Evolutionary conservation across 208 protist genomes (phyloP).

Genomic region (Trypanosoma grayi): DNA sequence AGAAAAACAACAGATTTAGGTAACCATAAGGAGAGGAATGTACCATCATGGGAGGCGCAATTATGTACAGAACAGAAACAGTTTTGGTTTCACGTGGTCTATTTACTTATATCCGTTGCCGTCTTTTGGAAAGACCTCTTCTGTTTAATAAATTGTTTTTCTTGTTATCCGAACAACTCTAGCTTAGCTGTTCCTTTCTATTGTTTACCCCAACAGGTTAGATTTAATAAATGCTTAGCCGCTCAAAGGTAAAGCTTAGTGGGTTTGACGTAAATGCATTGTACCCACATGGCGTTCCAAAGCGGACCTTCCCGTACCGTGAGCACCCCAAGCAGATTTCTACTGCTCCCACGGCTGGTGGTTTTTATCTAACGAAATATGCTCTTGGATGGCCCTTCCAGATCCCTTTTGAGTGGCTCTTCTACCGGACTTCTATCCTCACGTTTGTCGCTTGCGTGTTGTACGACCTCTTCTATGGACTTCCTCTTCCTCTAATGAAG

Average conservation of each 20-base stretch:
- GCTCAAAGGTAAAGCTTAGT: constrained; percentile 43
- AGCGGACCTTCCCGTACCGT: constrained; percentile 84
- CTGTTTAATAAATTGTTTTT: too few species aligned
- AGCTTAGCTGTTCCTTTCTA: too few species aligned
- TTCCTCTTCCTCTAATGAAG: constrained; percentile 84
- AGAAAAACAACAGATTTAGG: constrained; percentile 5
- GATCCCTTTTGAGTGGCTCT: constrained; percentile 90
- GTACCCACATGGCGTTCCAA: constrained; percentile 85
- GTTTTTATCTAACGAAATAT: constrained; percentile 84
- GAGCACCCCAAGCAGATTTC: constrained; percentile 87
- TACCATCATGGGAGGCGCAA: too few species aligned
- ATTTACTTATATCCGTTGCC: too few species aligned
- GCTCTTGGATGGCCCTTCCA: constrained; percentile 86
- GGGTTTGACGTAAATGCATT: constrained; percentile 77
- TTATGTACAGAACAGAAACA: too few species aligned
- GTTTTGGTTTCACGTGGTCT: constrained; percentile 3
- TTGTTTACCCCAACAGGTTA: background rate
- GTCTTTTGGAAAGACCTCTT: too few species aligned
- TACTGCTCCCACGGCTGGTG: constrained; percentile 75
- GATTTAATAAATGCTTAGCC: constrained; percentile 49
- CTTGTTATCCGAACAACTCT: background rate
- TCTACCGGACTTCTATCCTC: constrained; percentile 74
- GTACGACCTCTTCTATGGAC: constrained; percentile 83
- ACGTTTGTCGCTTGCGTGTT: constrained; percentile 62
- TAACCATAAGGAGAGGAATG: background rate